Base-by-base conservation (phyloP, 2,329 filamentous ascomycete species). In the Fusarium anthophilum region DNA sequence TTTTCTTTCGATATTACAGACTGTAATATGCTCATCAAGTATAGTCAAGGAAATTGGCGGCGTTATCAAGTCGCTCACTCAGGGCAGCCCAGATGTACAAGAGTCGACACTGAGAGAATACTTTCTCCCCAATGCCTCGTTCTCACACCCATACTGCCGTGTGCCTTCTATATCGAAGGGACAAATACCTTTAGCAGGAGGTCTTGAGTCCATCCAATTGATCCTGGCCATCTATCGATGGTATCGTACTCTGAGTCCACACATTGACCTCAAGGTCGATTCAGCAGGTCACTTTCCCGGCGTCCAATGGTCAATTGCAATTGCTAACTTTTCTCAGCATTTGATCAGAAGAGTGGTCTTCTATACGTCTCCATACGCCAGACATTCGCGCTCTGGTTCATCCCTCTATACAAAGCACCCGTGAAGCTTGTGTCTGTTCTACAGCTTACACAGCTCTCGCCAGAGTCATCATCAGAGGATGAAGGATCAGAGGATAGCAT, bases 181-280 rank as follows among this genome's bases (percentile, higher is more conserved):
- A 37, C 66, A 79, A 5, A 56, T 88, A 4, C 87, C 85, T 3
- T 76, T 86, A 6, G 73, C 85, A 2, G 81, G 82, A 13, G 76
- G 78, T 3, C 63, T 89, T 30, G 89, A 91, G 72, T 95, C 93
- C 15, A 87, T 93, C 48, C 90, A 87, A 83, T 80, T 93, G 11
- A 86, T 97, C 24, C 84, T 88, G 54, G 86, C 87, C 75, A 91
- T 97, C 64, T 97, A 94, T 79, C 89, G 91, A 45, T 95, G 93
- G 93, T 96, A 97, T 82, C 94, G 94, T 79, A 92, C 96, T 73
- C 86, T 97, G 79, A 94, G 91, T 70, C 95, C 95, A 1, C 84
- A 86, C 24, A 93, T 96, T 73, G 87, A 91, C 48, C 83, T 96
- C 18, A 83, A 87, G 4, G 86, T 98, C 24, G 88, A 94, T 71